phyloP scores from a whole-genome alignment of 164 flowering plant genomes.

The Cinnamomum chago region DNA sequence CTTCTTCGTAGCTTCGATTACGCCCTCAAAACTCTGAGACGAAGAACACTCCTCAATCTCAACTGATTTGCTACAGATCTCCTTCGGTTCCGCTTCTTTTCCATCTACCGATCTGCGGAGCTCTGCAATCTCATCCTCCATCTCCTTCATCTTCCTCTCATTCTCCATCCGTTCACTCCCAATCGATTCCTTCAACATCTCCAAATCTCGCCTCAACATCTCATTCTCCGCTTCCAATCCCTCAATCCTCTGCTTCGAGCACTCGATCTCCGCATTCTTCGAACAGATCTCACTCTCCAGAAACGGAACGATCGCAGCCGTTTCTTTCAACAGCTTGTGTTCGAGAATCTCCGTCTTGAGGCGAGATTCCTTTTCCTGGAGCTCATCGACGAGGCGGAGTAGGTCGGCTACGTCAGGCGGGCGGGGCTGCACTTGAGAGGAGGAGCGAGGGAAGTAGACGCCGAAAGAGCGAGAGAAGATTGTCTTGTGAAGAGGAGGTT shows the following conservation, averaged over 20 bases:
- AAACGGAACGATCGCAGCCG: constrained; percentile 61
- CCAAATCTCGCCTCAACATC: constrained; percentile 38
- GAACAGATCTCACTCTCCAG: constrained; percentile 61
- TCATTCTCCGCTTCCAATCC: constrained; percentile 50
- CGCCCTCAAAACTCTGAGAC: constrained; percentile 54
- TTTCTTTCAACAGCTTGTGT: constrained; percentile 63
- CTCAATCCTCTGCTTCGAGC: constrained; percentile 23
- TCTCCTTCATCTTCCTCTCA: constrained; percentile 25
- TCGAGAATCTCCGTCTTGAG: constrained; percentile 69
- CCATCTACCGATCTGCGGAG: constrained; percentile 15
- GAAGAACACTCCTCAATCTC: constrained; percentile 36
- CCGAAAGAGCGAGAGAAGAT: constrained; percentile 73
- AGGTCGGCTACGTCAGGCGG: constrained; percentile 80
- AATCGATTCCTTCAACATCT: constrained; percentile 20
- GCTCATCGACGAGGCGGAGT: constrained; percentile 64
- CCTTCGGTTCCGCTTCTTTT: constrained; percentile 4
- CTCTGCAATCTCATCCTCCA: constrained; percentile 39
- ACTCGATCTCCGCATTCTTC: constrained; percentile 40
- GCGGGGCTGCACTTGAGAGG: constrained; percentile 78
- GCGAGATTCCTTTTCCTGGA: constrained; percentile 60
- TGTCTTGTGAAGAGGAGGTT: constrained; percentile 29
- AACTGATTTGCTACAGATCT: constrained; percentile 1
- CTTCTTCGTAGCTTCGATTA: constrained; percentile 34
- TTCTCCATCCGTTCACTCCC: constrained; percentile 30
- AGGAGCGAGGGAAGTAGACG: constrained; percentile 86